These are phyloP conservation scores for Mycena floridula DNA, from an alignment of 768 basidiomycete species.

Conservation along the genomic window DNA sequence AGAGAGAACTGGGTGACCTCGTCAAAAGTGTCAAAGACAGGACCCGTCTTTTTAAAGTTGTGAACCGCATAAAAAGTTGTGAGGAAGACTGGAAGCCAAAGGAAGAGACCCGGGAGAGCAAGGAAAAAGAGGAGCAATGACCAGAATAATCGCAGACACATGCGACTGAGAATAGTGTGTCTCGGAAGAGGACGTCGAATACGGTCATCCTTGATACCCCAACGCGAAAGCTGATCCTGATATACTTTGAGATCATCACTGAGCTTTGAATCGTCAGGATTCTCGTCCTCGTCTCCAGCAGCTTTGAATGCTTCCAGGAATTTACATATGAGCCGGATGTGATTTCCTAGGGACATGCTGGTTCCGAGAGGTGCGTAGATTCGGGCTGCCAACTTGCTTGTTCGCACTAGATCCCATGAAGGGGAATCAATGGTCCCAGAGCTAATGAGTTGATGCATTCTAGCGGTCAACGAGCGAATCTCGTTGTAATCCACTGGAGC, in stretches of 20 bases:
- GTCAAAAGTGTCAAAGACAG: constrained; percentile 82
- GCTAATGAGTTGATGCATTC: constrained; percentile 64
- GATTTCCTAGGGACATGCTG: constrained; percentile 76
- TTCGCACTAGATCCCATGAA: constrained; percentile 73
- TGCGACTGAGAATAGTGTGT: constrained; percentile 51
- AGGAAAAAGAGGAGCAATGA: constrained; percentile 53
- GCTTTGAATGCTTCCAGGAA: constrained; percentile 76
- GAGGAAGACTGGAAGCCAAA: constrained; percentile 77
- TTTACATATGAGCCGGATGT: constrained; percentile 66
- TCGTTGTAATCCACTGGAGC: constrained; percentile 56
- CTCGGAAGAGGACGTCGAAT: constrained; percentile 59
- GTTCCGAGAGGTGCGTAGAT: constrained; percentile 90
- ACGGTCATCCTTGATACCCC: constrained; percentile 82
- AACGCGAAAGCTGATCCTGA: constrained; percentile 61
- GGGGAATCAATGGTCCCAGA: constrained; percentile 80
- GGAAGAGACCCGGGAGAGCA: constrained; percentile 69
- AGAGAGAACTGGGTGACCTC: constrained; percentile 90
- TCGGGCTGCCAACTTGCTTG: constrained; percentile 68
- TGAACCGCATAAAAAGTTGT: constrained; percentile 66
- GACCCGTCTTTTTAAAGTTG: constrained; percentile 76
- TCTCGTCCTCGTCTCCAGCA: constrained; percentile 20
- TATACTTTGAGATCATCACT: constrained; percentile 66
- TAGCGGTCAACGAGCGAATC: constrained; percentile 54
- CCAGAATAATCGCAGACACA: constrained; percentile 62
- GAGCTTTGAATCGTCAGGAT: constrained; percentile 14